Evolutionary conservation across 768 basidiomycete species (phyloP).

Genomic region (Russula brevipes): DNA sequence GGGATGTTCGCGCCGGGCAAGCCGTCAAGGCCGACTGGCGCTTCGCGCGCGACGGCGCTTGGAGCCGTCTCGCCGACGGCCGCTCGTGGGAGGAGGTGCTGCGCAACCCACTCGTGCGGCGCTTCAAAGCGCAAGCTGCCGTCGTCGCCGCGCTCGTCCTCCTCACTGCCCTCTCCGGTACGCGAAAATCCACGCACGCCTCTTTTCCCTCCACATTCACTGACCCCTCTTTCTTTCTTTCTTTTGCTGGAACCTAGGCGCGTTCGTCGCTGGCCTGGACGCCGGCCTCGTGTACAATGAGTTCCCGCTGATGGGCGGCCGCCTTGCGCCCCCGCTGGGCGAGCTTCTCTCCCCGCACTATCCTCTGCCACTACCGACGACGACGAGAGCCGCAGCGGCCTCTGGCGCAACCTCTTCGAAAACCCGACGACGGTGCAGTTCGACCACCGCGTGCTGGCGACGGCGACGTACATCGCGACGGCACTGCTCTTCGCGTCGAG

Average conservation of each 20-base stretch:
- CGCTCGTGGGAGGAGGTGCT: slow-evolving; percentile 44
- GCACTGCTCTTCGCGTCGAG: slow-evolving; percentile 58
- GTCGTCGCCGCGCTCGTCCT: slow-evolving; percentile 75
- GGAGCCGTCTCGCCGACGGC: slow-evolving; percentile 49
- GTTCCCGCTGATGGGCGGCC: slow-evolving; percentile 93
- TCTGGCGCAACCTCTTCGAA: slow-evolving; percentile 95
- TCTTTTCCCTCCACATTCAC: background rate
- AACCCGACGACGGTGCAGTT: slow-evolving; percentile 98
- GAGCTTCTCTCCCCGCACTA: slow-evolving; percentile 80
- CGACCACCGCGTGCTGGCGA: slow-evolving; percentile 91
- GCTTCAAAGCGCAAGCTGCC: slow-evolving; percentile 56
- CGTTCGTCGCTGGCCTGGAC: slow-evolving; percentile 96
- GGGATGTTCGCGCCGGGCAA: slow-evolving; percentile 87
- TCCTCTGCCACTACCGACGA: slow-evolving; percentile 36
- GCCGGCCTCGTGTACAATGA: slow-evolving; percentile 98
- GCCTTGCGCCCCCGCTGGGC: slow-evolving; percentile 69
- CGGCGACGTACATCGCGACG: slow-evolving; percentile 72
- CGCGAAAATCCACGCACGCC: slow-evolving; percentile 22
- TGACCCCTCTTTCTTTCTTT: no score
- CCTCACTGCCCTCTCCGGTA: slow-evolving; percentile 89
- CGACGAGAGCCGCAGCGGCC: slow-evolving; percentile 54
- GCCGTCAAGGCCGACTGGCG: slow-evolving; percentile 75
- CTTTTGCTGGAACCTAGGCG: slow-evolving; percentile 49
- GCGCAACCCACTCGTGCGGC: slow-evolving; percentile 49
- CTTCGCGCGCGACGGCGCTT: slow-evolving; percentile 50